phyloP scores from a whole-genome alignment of 1,284 basidiomycete genomes.

The Neolentinus lepideus region DNA sequence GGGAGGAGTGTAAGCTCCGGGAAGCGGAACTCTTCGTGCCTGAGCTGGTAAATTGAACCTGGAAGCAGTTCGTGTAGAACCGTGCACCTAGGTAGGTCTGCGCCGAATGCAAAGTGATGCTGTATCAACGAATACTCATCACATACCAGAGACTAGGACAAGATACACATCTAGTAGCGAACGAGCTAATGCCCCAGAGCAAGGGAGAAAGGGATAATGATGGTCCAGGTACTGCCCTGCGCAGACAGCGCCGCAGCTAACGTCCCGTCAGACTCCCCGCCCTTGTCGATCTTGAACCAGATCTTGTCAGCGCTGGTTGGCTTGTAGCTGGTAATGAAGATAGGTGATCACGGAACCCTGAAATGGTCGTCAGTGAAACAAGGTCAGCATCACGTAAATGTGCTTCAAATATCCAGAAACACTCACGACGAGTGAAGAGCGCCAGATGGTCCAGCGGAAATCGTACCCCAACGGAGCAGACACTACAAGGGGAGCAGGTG shows the following conservation, averaged over 20 bases:
- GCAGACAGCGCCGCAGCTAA: slow-evolving; percentile 36
- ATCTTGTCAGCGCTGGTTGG: slow-evolving; percentile 33
- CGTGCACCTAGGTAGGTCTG: slow-evolving; percentile 15
- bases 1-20: slow-evolving; percentile 39
- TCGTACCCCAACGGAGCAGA: slow-evolving; percentile 34
- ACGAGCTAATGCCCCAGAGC: slow-evolving; percentile 41
- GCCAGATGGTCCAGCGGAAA: slow-evolving; percentile 45
- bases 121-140: slow-evolving; percentile 6
- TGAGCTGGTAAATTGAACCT: slow-evolving; percentile 42
- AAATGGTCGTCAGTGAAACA: slow-evolving; percentile 2
- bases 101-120: slow-evolving; percentile 34
- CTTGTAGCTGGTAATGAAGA: slow-evolving; percentile 22
- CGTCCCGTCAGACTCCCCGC: slow-evolving; percentile 35
- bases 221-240: slow-evolving; percentile 32
- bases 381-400: too few species aligned
- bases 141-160: background rate
- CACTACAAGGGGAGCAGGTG: slow-evolving; percentile 34
- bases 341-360: slow-evolving; percentile 41
- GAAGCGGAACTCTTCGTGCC: slow-evolving; percentile 41
- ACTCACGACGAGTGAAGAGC: slow-evolving; percentile 29
- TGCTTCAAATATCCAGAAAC: background rate
- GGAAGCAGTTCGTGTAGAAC: slow-evolving; percentile 43
- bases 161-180: slow-evolving; percentile 32
- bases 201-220: slow-evolving; percentile 41
- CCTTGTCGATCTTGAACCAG: slow-evolving; percentile 41